phyloP scores from a whole-genome alignment of 768 basidiomycete species.

The Pleurotus pulmonarius region DNA sequence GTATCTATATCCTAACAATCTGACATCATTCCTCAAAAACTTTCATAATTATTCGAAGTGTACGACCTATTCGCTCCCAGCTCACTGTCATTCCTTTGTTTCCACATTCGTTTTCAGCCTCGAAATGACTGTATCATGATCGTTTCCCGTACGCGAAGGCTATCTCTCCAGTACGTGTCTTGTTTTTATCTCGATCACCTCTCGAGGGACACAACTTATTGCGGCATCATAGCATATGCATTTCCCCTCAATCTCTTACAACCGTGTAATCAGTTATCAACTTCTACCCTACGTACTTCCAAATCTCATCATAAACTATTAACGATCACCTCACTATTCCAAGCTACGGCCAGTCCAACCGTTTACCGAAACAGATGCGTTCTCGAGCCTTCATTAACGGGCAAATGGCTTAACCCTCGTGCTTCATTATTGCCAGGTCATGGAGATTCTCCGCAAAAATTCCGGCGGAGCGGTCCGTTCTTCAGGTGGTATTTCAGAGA shows the following conservation, averaged over 20 bases:
- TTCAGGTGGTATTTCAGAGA: background rate
- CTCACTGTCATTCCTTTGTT: background rate
- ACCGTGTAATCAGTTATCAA: too few species aligned
- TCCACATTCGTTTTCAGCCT: background rate
- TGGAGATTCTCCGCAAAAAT: background rate
- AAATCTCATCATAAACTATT: too few species aligned
- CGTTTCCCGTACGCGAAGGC: background rate
- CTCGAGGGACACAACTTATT: background rate
- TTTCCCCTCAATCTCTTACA: too few species aligned
- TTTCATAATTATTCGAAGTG: constrained; percentile 1
- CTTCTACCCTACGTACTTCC: too few species aligned
- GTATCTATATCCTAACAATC: constrained; percentile 7
- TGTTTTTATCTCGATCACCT: background rate
- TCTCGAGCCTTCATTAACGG: too few species aligned
- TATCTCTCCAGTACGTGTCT: background rate
- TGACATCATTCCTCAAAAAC: background rate
- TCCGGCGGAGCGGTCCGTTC: constrained; percentile 2
- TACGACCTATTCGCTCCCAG: background rate
- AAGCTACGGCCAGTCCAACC: too few species aligned
- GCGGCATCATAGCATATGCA: too few species aligned
- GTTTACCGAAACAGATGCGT: too few species aligned
- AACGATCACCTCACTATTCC: too few species aligned
- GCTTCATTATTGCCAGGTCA: background rate
- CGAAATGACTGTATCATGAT: constrained; percentile 2
- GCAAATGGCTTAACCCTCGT: too few species aligned